Evolutionary conservation across 176 grass and related monocot species (phyloP).

Genomic region (Thalia dealbata): DNA sequence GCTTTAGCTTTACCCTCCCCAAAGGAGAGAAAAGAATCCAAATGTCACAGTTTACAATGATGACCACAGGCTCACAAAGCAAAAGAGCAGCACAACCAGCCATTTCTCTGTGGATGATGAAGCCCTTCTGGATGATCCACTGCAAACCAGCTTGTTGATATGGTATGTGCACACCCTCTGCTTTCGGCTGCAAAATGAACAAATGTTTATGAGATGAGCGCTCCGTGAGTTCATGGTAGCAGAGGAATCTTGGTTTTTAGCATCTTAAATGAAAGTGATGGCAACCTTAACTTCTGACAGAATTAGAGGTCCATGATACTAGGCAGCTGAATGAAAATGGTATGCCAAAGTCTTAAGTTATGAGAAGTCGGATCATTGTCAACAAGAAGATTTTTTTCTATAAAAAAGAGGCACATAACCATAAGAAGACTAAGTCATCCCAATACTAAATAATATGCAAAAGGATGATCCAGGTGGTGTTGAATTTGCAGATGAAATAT

Average conservation of each 20-base stretch:
- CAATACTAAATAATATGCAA: not conserved
- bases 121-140: not conserved
- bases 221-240: too few species aligned
- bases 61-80: slow-evolving; percentile 14
- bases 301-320: not conserved
- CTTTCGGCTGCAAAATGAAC: slow-evolving; percentile 32
- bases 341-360: too few species aligned
- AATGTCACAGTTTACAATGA: not conserved
- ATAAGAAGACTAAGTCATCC: not conserved
- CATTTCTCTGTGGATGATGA: slow-evolving; percentile 6
- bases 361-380: too few species aligned
- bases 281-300: not conserved
- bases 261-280: not conserved
- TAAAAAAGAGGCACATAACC: not conserved
- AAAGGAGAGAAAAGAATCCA: not conserved
- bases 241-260: not conserved
- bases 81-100: slow-evolving; percentile 25
- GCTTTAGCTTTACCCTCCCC: not conserved
- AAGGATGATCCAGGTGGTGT: not conserved
- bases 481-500: not conserved
- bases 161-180: slow-evolving; percentile 48
- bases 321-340: too few species aligned
- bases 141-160: slow-evolving; percentile 46
- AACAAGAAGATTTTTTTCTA: not conserved
- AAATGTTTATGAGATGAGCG: not conserved